Evolutionary conservation across 352 stramenopile species (phyloP).

Genomic region (Aphanomyces invadans): DNA sequence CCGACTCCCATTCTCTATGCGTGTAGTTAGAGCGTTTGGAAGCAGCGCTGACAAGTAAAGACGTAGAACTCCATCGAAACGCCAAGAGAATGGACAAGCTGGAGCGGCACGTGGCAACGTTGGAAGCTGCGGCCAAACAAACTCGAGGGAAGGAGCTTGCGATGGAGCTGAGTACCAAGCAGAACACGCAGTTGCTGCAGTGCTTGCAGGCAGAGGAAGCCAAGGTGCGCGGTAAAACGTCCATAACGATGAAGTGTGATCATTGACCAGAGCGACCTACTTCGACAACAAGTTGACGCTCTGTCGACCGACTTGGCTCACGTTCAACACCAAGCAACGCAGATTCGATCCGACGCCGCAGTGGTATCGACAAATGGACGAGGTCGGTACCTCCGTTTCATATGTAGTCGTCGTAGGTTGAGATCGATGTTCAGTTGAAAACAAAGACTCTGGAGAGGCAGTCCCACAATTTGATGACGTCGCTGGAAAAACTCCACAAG

Average conservation of each 20-base stretch:
- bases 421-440: constrained; percentile 21
- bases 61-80: constrained; percentile 48
- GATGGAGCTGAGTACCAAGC: constrained; percentile 64
- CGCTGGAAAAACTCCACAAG: constrained; percentile 20
- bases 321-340: not conserved
- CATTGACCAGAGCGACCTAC: constrained; percentile 8
- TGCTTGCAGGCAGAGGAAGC: constrained; percentile 52
- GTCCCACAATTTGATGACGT: not conserved
- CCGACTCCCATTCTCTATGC: no score
- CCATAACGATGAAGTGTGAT: not conserved
- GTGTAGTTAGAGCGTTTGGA: constrained; percentile 41
- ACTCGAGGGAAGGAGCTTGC: constrained; percentile 51
- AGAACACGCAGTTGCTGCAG: constrained; percentile 64
- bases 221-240: not conserved
- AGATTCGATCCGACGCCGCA: constrained; percentile 7
- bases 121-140: constrained; percentile 45
- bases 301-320: constrained; percentile 8
- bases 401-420: not conserved
- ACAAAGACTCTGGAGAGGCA: constrained; percentile 20
- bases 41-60: constrained; percentile 39
- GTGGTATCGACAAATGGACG: constrained; percentile 4
- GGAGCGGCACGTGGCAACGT: constrained; percentile 43
- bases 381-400: not conserved
- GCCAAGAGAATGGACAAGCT: constrained; percentile 53
- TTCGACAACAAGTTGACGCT: constrained; percentile 12